Evolutionary conservation across 352 stramenopile genomes (phyloP).

Genomic region (Phytophthora boehmeriae): DNA sequence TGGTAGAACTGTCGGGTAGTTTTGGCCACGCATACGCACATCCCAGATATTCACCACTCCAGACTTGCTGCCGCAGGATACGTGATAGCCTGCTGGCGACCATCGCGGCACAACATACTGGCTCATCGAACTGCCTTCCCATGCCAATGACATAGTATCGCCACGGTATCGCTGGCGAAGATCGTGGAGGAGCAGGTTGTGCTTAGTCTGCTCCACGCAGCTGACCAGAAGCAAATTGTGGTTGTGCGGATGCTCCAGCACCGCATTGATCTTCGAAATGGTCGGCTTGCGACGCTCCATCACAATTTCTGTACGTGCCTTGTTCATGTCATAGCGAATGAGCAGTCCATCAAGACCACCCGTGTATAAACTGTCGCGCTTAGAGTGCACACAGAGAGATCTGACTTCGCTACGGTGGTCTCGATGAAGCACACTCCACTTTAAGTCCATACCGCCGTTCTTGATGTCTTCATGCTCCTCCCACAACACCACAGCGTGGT

Average conservation of each 20-base stretch:
- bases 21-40: slow-evolving; percentile 65
- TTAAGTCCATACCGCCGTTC: slow-evolving; percentile 47
- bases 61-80: slow-evolving; percentile 72
- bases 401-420: slow-evolving; percentile 82
- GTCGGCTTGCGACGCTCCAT: slow-evolving; percentile 77
- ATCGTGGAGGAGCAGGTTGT: slow-evolving; percentile 81
- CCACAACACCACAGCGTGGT: slow-evolving; percentile 82
- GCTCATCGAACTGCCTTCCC: slow-evolving; percentile 72
- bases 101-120: slow-evolving; percentile 87
- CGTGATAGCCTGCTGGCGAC: slow-evolving; percentile 71
- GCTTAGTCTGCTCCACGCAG: slow-evolving; percentile 62
- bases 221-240: slow-evolving; percentile 80
- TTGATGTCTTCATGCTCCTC: slow-evolving; percentile 54
- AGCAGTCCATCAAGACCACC: slow-evolving; percentile 76
- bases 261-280: slow-evolving; percentile 86
- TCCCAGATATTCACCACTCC: slow-evolving; percentile 81
- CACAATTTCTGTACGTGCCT: slow-evolving; percentile 38
- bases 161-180: slow-evolving; percentile 59
- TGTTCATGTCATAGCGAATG: slow-evolving; percentile 74
- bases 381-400: slow-evolving; percentile 79
- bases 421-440: slow-evolving; percentile 71
- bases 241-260: slow-evolving; percentile 86
- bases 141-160: slow-evolving; percentile 68
- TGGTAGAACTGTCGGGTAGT: slow-evolving; percentile 60
- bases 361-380: slow-evolving; percentile 67